Evolutionary conservation across 176 grass and related monocot species (phyloP).

Genomic region (Tuctoria greenei): DNA sequence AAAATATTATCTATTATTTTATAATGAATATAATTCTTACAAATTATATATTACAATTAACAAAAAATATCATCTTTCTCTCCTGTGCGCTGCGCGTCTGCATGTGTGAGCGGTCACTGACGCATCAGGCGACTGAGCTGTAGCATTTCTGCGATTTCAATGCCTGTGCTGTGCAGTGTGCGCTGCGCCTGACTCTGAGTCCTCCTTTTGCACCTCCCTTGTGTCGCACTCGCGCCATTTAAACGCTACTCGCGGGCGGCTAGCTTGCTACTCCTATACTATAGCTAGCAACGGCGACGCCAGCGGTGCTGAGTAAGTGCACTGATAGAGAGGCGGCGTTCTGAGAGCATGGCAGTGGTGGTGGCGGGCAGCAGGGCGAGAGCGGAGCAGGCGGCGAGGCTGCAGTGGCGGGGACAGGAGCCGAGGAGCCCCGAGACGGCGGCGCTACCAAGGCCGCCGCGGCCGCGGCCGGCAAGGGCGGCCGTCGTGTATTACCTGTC

Average conservation of each 20-base stretch:
- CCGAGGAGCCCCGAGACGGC: constrained; percentile 45
- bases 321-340: not conserved
- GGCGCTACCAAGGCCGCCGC: constrained; percentile 33
- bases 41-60: too few species aligned
- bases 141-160: too few species aligned
- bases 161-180: constrained; percentile 13
- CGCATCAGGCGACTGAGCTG: too few species aligned
- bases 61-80: too few species aligned
- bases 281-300: constrained; percentile 1
- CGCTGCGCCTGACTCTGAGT: constrained; percentile 27
- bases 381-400: constrained; percentile 27
- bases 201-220: constrained; percentile 44
- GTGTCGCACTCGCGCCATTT: constrained; percentile 58
- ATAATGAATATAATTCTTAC: too few species aligned
- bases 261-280: not conserved
- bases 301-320: constrained; percentile 21
- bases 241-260: constrained; percentile 10
- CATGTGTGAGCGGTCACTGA: too few species aligned
- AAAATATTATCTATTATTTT: too few species aligned
- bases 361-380: constrained; percentile 23
- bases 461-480: constrained; percentile 40
- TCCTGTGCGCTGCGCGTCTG: too few species aligned
- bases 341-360: constrained; percentile 22
- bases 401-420: constrained; percentile 52
- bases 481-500: constrained; percentile 90